Base-by-base conservation (phyloP, 129 eudicot genomes). In the Arctium minus region DNA sequence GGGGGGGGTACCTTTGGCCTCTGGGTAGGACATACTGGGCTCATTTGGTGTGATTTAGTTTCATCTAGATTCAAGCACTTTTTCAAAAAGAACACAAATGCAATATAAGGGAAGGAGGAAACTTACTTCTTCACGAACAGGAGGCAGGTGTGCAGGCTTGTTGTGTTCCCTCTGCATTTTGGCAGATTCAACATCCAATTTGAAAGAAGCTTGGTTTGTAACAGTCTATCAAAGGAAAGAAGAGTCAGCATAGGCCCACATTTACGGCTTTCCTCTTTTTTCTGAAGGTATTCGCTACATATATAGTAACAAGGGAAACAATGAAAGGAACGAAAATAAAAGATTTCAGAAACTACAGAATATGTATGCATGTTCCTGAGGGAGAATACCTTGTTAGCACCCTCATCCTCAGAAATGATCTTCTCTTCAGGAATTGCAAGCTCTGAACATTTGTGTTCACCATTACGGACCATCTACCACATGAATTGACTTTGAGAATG, bases 381-480 rank as follows among this genome's bases (percentile, higher is more conserved):
- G 81, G 11, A 62, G 73, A 29, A 40, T 22, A 86, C 87, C 84
- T 53, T 77, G 76, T 82, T 78, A 72, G 89, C 80, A 85, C 27
- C 77, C 60, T 91, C 86, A 31, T 96, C 95, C 87, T 93, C 97
- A 35, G 85, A 79, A 78, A 88, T 89, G 8, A 93, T 80, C 78
- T 87, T 95, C 85, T 93, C 98, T 7, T 92, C 96, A 33, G 87
- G 84, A 9, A 92, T 31, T 18, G 77, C 60, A 74, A 80, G 27
- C 78, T 86, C 73, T 3, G 91, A 69, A 81, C 94, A 95, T 85
- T 82, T 95, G 86, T 94, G 94, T 68, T 87, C 97, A 40, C 97
- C 97, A 65, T 87, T 85, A 15, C 50, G 93, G 42, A 95, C 98
- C 98, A 94, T 94, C 98, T 94, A 85, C 35, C 36, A 50, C 81